Evolutionary conservation across 73 alveolate species (phyloP).

Genomic region (Blepharisma japonicum): DNA sequence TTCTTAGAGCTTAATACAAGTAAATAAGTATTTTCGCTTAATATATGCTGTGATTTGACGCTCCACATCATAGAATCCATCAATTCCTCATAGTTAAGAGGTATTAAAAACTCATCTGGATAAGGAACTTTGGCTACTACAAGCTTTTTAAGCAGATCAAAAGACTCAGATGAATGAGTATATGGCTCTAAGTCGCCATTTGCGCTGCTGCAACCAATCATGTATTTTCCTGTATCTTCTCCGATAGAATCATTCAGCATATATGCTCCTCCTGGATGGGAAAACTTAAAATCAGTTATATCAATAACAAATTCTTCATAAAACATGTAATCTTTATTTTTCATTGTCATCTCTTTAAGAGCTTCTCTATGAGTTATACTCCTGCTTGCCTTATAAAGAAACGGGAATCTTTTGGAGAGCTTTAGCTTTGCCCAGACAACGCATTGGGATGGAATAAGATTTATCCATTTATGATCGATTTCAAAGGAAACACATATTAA

Average conservation of each 20-base stretch:
- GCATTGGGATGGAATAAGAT: too few species aligned
- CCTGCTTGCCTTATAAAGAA: too few species aligned
- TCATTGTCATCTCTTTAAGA: background rate
- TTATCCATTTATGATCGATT: too few species aligned
- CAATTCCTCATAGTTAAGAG: background rate
- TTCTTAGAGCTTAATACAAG: background rate
- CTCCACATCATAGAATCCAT: background rate
- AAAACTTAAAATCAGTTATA: background rate
- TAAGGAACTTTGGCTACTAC: background rate
- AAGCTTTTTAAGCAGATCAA: background rate
- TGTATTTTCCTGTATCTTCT: constrained; percentile 23
- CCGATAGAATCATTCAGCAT: constrained; percentile 2
- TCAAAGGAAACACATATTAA: too few species aligned
- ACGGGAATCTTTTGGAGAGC: too few species aligned
- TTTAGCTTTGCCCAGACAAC: too few species aligned
- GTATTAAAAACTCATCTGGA: background rate
- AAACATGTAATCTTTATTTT: constrained; percentile 7
- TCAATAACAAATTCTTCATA: constrained; percentile 2
- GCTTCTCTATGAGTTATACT: background rate
- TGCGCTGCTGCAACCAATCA: constrained; percentile 23
- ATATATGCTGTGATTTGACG: background rate
- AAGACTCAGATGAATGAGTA: background rate
- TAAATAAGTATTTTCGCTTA: constrained; percentile 9
- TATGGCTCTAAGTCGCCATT: background rate
- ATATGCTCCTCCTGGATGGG: constrained; percentile 20